phyloP scores from a whole-genome alignment of 2,329 filamentous ascomycete genomes.

The Alternaria sp. region DNA sequence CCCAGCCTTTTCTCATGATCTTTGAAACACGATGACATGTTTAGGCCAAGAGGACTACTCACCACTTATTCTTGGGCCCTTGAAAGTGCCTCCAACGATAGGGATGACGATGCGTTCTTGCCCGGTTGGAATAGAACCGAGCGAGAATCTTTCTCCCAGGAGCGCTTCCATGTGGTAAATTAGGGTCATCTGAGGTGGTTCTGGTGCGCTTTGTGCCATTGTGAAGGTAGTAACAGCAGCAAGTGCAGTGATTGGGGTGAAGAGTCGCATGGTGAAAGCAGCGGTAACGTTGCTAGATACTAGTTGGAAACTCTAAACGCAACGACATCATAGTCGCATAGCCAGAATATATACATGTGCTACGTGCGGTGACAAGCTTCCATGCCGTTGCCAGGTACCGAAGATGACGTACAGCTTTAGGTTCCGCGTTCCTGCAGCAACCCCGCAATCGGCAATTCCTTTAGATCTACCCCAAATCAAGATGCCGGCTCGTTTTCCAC shows the following conservation, averaged over 20 bases:
- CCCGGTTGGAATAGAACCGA: slow-evolving; percentile 27
- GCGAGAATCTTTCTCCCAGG: slow-evolving; percentile 28
- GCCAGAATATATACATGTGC: background rate
- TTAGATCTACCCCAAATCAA: background rate
- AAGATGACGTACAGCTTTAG: background rate
- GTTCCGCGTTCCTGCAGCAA: background rate
- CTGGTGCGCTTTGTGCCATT: slow-evolving; percentile 24
- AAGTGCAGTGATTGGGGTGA: slow-evolving; percentile 12
- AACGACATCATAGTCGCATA: background rate
- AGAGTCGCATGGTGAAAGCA: slow-evolving; percentile 16
- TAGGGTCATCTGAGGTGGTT: slow-evolving; percentile 27
- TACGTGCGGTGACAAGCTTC: background rate
- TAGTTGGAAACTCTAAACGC: background rate
- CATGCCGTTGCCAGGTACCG: background rate
- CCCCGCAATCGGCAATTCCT: background rate
- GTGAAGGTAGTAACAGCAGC: slow-evolving; percentile 5
- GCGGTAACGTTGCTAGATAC: background rate
- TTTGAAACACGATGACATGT: background rate
- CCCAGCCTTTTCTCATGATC: background rate
- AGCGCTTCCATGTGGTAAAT: slow-evolving; percentile 32
- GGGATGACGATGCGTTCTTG: slow-evolving; percentile 36
- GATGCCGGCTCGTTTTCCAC: background rate
- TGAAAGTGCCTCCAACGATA: slow-evolving; percentile 39
- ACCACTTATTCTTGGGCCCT: slow-evolving; percentile 35
- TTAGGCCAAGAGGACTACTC: background rate